These are phyloP conservation scores for Trichoderma sp. DNA, from an alignment of 2,329 filamentous ascomycete species.

Conservation along the genomic window DNA sequence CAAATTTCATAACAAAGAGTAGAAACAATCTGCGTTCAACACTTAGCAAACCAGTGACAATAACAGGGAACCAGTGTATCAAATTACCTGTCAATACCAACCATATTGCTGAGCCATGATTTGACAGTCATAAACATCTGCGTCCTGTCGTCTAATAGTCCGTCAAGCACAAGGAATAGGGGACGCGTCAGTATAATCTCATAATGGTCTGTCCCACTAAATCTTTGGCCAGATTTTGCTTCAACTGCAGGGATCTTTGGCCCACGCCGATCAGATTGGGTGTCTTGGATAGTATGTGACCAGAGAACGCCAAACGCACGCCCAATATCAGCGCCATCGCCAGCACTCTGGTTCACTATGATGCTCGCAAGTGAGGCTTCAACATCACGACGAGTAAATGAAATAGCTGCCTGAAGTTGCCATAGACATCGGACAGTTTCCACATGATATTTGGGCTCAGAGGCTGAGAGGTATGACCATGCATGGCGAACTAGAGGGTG, in stretches of 20 bases:
- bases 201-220: constrained; percentile 64
- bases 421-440: constrained; percentile 87
- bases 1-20: constrained; percentile 62
- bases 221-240: constrained; percentile 44
- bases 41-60: background rate
- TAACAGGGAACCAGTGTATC: too few relatives aligned
- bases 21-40: constrained; percentile 57
- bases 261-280: constrained; percentile 55
- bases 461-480: constrained; percentile 81
- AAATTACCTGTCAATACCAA: constrained; percentile 66
- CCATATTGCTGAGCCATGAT: constrained; percentile 74
- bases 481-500: constrained; percentile 70
- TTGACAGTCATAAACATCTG: constrained; percentile 77
- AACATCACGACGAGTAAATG: constrained; percentile 69
- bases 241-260: constrained; percentile 49
- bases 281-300: constrained; percentile 75
- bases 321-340: constrained; percentile 58
- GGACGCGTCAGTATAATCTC: constrained; percentile 79
- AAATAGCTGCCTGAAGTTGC: constrained; percentile 77
- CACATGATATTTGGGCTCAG: constrained; percentile 89
- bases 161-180: constrained; percentile 79
- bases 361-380: constrained; percentile 76
- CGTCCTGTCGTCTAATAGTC: constrained; percentile 70
- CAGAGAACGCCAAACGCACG: constrained; percentile 76
- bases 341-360: constrained; percentile 59